Percentiles rank a stretch among this genome's conserved stretches.
phyloP scores from a whole-genome alignment of 129 eudicot species.

The Flaveria robusta region DNA sequence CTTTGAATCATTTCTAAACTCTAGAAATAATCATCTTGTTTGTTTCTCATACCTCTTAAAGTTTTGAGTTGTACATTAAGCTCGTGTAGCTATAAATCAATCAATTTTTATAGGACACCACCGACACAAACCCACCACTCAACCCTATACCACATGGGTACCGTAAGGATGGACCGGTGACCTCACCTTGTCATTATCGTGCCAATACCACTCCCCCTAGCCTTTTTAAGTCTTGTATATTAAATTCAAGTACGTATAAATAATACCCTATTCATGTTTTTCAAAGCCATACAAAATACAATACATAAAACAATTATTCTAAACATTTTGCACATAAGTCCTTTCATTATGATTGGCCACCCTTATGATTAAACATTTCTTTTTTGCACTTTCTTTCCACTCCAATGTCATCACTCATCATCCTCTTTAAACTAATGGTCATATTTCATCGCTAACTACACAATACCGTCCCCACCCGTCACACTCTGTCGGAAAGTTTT shows the following conservation, averaged over 20 bases:
- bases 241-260: background rate
- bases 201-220: too few relatives aligned
- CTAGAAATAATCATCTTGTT: too few relatives aligned
- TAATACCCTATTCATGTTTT: background rate
- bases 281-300: constrained; percentile 6
- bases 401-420: constrained; percentile 27
- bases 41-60: too few relatives aligned
- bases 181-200: too few relatives aligned
- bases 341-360: constrained; percentile 31
- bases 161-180: too few relatives aligned
- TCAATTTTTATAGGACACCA: too few relatives aligned
- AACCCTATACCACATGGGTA: too few relatives aligned
- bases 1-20: too few relatives aligned
- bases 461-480: constrained; percentile 33
- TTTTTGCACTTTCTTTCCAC: constrained; percentile 37
- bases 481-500: constrained; percentile 41
- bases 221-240: background rate
- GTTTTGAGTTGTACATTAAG: too few relatives aligned
- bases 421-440: constrained; percentile 40
- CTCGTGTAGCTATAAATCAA: too few relatives aligned
- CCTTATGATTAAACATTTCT: constrained; percentile 26
- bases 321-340: background rate
- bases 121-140: too few relatives aligned
- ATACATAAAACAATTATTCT: constrained; percentile 4
- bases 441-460: constrained; percentile 26